Evolutionary conservation across 2,329 filamentous ascomycete species (phyloP), one percentile per base, ranked within the genome.

Genomic region (Xylariaceae sp.): DNA sequence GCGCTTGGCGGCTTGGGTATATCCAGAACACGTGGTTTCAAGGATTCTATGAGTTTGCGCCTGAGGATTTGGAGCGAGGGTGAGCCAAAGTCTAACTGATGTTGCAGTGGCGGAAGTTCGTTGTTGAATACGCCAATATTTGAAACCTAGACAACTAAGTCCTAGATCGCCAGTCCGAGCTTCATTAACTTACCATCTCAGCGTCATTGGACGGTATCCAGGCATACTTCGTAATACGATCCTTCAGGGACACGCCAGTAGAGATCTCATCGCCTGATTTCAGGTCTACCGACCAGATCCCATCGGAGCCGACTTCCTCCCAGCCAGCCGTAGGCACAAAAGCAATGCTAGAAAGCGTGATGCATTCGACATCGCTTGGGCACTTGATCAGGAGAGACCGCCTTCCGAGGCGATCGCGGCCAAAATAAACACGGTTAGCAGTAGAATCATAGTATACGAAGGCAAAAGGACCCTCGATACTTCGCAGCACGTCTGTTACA

Each of bases 361-460:
- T 67, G 37, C 69, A 67, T 5, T 73, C 63, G 0, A 65, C 59
- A 47, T 64, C 67, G 10, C 67, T 73, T n/a, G 72, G 69, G n/a
- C 70, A 64, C 51, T 80, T 79, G 16, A 79, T 72, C 41, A 96
- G 76, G 34, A 99, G 74, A 13, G 94, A 97, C 46, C 94, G 82
- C 53, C 94, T 81, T 8, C 94, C 94, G 2, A 99, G 78, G 54
- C 88, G 87, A 69, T 99, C 94, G 60, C 94, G 82, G 6, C 88
- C 91, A 69, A 88, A 96, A 70, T 86, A 95, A 13, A 97, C 60
- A 40, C 79, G 79, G 9, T 74, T 75, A 49, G 79, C 74, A 9
- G 68, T 64, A 15, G 76, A 78, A 72, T 96, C 87, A 64, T 87
- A 87, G 69, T 87, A 96, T 5, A 92, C 81, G 70, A 97, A 94